A percentile compares a stretch with the other conserved stretches of the same genome.
These are phyloP conservation scores for Hanseniaspora vineae DNA, from an alignment of 805 yeast species.

Conservation along the genomic window DNA sequence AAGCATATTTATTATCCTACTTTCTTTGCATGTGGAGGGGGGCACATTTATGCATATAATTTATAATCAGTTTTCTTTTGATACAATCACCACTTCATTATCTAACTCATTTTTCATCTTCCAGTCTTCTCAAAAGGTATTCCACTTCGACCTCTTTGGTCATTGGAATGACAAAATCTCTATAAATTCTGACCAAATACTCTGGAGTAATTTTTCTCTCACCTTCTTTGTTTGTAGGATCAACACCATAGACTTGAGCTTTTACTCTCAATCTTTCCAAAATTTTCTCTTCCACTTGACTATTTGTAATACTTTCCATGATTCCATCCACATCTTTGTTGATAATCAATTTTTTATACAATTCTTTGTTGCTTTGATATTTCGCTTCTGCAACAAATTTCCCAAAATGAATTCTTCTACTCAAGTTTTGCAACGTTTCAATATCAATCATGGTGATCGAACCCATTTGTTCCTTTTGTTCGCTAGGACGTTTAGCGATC, in stretches of 20 bases:
- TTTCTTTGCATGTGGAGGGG: background rate
- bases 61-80: no score
- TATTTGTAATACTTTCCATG: conserved; percentile 70
- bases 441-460: conserved; percentile 78
- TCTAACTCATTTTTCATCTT: conserved; percentile 8
- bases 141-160: conserved; percentile 94
- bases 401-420: conserved; percentile 92
- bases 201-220: conserved; percentile 76
- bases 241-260: conserved; percentile 79
- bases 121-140: conserved; percentile 68
- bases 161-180: conserved; percentile 80
- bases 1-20: background rate
- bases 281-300: conserved; percentile 76
- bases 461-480: conserved; percentile 78
- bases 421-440: conserved; percentile 74
- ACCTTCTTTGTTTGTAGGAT: conserved; percentile 64
- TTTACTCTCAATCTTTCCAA: conserved; percentile 65
- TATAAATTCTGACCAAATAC: conserved; percentile 68
- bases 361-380: conserved; percentile 53
- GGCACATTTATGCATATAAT: background rate
- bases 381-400: conserved; percentile 96
- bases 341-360: conserved; percentile 50
- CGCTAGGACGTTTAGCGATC: conserved; percentile 52
- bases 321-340: conserved; percentile 59
- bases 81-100: no score